Evolutionary conservation across 2,329 filamentous ascomycete species (phyloP), one percentile per base, ranked within the genome.

Genomic region (Plectosphaerella cucumerina): DNA sequence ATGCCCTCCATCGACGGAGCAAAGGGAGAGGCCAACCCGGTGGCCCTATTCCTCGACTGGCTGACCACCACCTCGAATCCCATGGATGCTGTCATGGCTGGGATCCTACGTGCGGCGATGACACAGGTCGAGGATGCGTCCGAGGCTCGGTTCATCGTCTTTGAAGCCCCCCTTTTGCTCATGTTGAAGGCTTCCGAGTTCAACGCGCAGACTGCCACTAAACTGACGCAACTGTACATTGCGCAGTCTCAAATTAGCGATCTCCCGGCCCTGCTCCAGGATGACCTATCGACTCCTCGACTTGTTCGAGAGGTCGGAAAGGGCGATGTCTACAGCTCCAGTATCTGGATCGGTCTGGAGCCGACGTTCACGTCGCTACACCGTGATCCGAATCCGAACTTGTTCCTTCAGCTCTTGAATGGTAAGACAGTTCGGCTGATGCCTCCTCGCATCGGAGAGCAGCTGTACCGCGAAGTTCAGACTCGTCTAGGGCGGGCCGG

Each of bases 281-380:
- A 74, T 3, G 89, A 95, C 59, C 65, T 96, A 0, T 85, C 86
- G 0, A 78, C 78, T 0, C 92, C 91, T 0, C 64, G 74, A 1
- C 61, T 92, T 4, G 82, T 96, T 4, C 66, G 62, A 4, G 64
- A 72, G 6, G 78, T 82, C 2, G 89, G 89, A 0, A 87, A 81
- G 58, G 90, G 90, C 3, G 92, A 97, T 65, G 70, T 97, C n/a
- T 97, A 97, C 65, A 82, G 79, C 59, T 86, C 87, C 0, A 95
- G 89, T 59, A 74, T 97, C 42, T 99, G 93, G 93, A 78, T 97
- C 12, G 94, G 94, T 1, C 75, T 86, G 14, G 84, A 90, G 37
- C 90, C 90, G 1, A 97, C 92, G 0, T 91, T 90, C 59, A 97
- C 94, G 1, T 91, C 94, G 4, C 74, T 96, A 3, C 94, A 99